Conservation (phyloP, 1,139 yeast genomes). For the Wickerhamiella infanticola region DNA sequence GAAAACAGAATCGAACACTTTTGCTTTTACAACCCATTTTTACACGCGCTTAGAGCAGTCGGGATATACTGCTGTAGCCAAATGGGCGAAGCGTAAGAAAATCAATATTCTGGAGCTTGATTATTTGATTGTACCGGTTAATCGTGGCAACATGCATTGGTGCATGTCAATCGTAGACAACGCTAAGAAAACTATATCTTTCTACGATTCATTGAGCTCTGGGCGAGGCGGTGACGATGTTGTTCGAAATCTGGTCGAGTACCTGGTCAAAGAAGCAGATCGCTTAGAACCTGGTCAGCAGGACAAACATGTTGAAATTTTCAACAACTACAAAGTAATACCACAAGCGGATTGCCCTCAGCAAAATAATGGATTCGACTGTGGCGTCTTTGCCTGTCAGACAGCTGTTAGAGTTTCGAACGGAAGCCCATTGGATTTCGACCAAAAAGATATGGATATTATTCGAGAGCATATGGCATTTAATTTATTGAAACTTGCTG, state of each 20-base stretch:
- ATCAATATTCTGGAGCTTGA: slow-evolving; percentile 49
- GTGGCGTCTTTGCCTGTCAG: slow-evolving; percentile 88
- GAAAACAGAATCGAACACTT: slow-evolving; percentile 22
- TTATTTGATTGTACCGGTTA: slow-evolving; percentile 66
- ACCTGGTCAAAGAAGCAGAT: slow-evolving; percentile 33
- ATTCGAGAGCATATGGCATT: slow-evolving; percentile 61
- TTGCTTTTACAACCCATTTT: slow-evolving; percentile 79
- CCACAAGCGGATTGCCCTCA: slow-evolving; percentile 48
- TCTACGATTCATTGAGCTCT: slow-evolving; percentile 63
- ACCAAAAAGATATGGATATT: slow-evolving; percentile 53
- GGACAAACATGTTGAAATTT: slow-evolving; percentile 25
- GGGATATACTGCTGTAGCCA: slow-evolving; percentile 69
- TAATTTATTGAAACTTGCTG: slow-evolving; percentile 22
- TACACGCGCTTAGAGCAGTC: slow-evolving; percentile 50
- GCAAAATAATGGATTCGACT: slow-evolving; percentile 82
- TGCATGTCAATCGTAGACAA: slow-evolving; percentile 72
- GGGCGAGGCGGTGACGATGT: slow-evolving; percentile 27
- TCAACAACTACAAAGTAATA: slow-evolving; percentile 17
- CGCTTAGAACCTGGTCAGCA: slow-evolving; percentile 17
- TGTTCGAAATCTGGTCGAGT: slow-evolving; percentile 38
- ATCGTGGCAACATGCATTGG: slow-evolving; percentile 80
- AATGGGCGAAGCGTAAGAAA: slow-evolving; percentile 84
- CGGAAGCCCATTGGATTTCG: slow-evolving; percentile 35
- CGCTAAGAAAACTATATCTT: slow-evolving; percentile 39
- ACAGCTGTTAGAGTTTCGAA: slow-evolving; percentile 47